phyloP scores from a whole-genome alignment of 768 basidiomycete species.

The Suillus plorans region DNA sequence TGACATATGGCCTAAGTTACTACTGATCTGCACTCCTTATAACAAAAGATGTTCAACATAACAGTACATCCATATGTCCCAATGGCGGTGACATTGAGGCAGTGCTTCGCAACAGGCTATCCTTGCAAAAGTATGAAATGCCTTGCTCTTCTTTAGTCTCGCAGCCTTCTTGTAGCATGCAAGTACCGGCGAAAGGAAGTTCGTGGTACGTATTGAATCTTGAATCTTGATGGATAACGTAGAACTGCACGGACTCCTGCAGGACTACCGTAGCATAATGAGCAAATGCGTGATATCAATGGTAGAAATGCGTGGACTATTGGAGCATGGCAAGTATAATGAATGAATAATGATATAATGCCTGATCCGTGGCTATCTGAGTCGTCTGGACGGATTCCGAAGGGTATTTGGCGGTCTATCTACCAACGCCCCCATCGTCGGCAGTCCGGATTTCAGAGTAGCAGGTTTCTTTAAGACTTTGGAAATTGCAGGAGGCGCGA shows the following conservation, averaged over 20 bases:
- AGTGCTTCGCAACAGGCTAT: no score
- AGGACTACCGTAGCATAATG: not conserved
- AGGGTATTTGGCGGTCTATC: conserved; percentile 35
- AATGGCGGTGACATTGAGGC: no score
- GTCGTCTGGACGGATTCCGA: conserved; percentile 31
- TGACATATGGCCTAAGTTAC: no score
- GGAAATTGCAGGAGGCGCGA: conserved; percentile 11
- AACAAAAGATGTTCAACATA: no score
- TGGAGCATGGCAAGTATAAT: not conserved
- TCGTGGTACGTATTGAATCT: no score
- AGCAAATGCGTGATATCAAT: not conserved
- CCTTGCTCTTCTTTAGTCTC: no score
- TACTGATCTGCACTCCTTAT: no score
- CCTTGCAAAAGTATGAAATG: no score
- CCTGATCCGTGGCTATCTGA: conserved; percentile 15
- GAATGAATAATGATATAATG: conserved; percentile 6
- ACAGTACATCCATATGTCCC: no score
- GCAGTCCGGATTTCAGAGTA: conserved; percentile 21
- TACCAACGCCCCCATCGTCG: conserved; percentile 26
- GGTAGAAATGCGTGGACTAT: not conserved
- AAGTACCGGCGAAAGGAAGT: not conserved
- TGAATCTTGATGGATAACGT: no score
- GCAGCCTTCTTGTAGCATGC: no score
- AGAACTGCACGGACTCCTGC: not conserved
- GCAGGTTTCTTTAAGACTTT: conserved; percentile 22